Evolutionary conservation across 1,139 yeast species (phyloP), one percentile per base, ranked within the genome.

Genomic region (Taphrina wiesneri): DNA sequence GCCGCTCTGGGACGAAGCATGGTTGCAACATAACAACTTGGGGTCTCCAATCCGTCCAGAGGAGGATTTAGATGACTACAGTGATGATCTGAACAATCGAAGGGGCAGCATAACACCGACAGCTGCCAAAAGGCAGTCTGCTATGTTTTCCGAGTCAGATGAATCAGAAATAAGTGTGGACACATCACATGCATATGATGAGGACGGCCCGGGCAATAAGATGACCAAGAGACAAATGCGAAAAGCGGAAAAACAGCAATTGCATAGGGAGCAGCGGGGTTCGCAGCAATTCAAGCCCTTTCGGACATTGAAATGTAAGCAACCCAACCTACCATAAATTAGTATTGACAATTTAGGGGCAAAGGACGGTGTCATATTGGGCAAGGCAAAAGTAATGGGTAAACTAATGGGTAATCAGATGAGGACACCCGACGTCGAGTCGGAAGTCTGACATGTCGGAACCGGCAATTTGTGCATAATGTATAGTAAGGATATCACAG

Each of bases 201-300:
- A 49, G 36, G 54, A 17, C 21, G 54, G 19, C 5, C 49, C 49
- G 49, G 49, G 49, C n/a, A 49, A 49, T 13, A 49, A 49, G 53
- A 49, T 30, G 53, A 26, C 53, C 9, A 19, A 30, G 45, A 30
- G 56, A 17, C 34, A 30, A 23, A 13, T 17, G 30, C 45, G 45
- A 7, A 34, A 52, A 28, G 45, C 41, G 41, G 59, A 54, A 23
- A 54, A 28, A 28, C 26, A 39, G 49, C 32, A 39, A 17, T n/a
- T 39, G 25, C 46, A 54, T 25, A 21, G 49, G 30, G 26, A 54
- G 26, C 59, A 54, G 26, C 46, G 59, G 15, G 59, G 59, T 11
- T 54, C 59, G 34, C 36, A 28, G 59, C 59, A 54, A n/a, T 54
- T 54, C 59, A 54, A 54, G 59, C 49, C 59, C 11, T 23, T 54